A percentile compares a stretch with the other conserved stretches of the same genome.
Conservation (phyloP, 495 filamentous ascomycete species). For the Neurospora cerealis region DNA sequence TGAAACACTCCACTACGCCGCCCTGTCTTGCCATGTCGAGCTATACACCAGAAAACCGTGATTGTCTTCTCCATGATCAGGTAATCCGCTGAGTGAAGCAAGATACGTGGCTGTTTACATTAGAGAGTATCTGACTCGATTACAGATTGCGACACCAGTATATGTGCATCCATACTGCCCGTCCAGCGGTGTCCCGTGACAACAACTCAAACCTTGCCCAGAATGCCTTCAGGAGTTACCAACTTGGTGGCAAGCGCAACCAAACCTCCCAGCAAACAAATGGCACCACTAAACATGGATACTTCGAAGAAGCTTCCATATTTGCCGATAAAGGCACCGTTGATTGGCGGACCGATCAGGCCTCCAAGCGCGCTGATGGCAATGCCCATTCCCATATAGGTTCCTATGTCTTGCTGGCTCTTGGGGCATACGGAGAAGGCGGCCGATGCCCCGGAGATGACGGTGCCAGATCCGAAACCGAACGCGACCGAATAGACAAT, state of each 20-base stretch:
- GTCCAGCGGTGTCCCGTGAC: neutral
- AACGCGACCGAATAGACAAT: constrained; percentile 25
- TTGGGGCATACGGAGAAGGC: constrained; percentile 32
- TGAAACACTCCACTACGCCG: neutral
- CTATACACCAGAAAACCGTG: neutral
- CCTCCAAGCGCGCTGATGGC: constrained; percentile 31
- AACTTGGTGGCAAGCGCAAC: constrained; percentile 21
- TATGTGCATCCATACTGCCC: neutral
- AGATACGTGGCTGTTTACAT: neutral
- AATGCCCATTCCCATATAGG: constrained; percentile 47
- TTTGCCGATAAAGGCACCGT: constrained; percentile 35
- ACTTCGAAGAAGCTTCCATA: constrained; percentile 32
- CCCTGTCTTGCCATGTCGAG: neutral
- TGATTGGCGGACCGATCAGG: constrained; percentile 47
- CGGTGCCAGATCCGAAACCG: constrained; percentile 34
- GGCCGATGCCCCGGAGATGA: constrained; percentile 36
- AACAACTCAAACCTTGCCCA: constrained; percentile 9
- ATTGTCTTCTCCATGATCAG: neutral
- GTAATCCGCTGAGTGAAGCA: neutral
- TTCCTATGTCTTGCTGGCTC: constrained; percentile 38
- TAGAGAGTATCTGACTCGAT: neutral
- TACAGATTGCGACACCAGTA: neutral
- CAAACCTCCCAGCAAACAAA: constrained; percentile 24
- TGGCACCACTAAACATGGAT: constrained; percentile 38
- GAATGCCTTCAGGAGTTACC: constrained; percentile 19